Evolutionary conservation across 2,329 filamentous ascomycete genomes (phyloP), one percentile per base, ranked within the genome.

Genomic region (Penicillium decumbens): DNA sequence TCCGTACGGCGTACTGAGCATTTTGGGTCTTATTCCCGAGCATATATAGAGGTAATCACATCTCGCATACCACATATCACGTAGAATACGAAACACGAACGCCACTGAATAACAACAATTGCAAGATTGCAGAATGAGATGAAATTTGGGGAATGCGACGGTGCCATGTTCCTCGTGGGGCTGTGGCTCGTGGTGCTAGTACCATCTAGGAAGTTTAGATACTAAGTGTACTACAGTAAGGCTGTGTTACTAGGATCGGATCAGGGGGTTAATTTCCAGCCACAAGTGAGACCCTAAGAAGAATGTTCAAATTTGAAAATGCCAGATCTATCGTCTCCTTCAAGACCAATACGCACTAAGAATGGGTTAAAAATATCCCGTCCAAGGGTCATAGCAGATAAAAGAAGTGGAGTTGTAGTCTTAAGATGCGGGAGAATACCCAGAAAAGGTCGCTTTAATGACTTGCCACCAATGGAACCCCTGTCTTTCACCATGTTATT

Each of bases 91-190:
- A 7, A 24, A 40, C 3, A 40, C 28, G 9, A 29, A 27, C 25
- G 25, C 25, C 25, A 27, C 25, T 27, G 7, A 28, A 28, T 9
- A 28, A 28, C 27, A 8, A 28, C 15, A 18, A 18, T 23, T 23
- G 20, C 3, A 23, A 23, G 4, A 3, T 23, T 4, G 3, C 20
- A 23, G 20, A 23, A 23, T 3, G 20, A 23, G 20, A 23, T 23
- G 4, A 23, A 28, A 28, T 8, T 9, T 10, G 10, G 15, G 15
- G n/a, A 35, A 47, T 47, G 24, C 45, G 15, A 47, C 45, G 39
- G 38, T 47, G 39, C 39, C 45, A 47, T 47, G 38, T 24, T 37
- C 35, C 44, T 44, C 49, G 45, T 51, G 49, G 49, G 45, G 35
- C 35, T 38, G 47, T 35, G 35, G 49, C 49, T 51, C 48, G 49